Evolutionary conservation across 1,139 yeast species (phyloP), one percentile per base, ranked within the genome.

Genomic region (Hyphopichia pseudoburtonii): DNA sequence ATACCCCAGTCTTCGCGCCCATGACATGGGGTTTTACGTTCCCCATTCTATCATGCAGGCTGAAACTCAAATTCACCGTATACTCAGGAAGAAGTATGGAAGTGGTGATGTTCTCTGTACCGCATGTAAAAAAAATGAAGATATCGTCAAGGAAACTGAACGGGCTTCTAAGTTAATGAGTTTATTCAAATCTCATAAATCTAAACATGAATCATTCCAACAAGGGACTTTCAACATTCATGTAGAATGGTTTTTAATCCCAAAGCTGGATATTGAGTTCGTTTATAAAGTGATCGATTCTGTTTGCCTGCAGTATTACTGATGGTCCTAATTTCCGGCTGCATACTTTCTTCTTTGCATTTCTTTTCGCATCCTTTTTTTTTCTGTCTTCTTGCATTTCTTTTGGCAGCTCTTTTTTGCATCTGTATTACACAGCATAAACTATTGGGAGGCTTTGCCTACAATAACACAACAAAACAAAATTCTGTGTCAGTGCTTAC

Each of bases 181-280:
- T 5, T 16, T 23, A n/a, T 29, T 34, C 17, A 28, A 25, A 12
- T 6, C n/a, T 10, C 15, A 26, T 3, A 29, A 33, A 16, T n/a
- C n/a, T 7, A 14, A 16, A n/a, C 8, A 14, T 4, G 51, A 49
- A 3, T 50, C 51, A 11, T 38, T 39, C 17, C 45, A 38, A 17
- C 37, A 44, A 11, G 36, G 36, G 8, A 22, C 32, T 10, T 63
- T 56, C 45, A 68, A 60, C 31, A 57, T 75, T 6, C 86, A 80
- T 49, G 62, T 65, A 10, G 86, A 80, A 46, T 80, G 85, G 85
- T 80, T 79, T 45, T 52, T 76, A 21, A 56, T 80, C 0, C 81
- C 82, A 0, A 67, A 78, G 42, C 51, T 44, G 16, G 70, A 70
- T 7, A 36, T 80, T 7, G 36, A 39, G 1, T 37, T 37, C 7